Conservation (phyloP, 208 protist genomes). For the Porcisia hertigi region DNA sequence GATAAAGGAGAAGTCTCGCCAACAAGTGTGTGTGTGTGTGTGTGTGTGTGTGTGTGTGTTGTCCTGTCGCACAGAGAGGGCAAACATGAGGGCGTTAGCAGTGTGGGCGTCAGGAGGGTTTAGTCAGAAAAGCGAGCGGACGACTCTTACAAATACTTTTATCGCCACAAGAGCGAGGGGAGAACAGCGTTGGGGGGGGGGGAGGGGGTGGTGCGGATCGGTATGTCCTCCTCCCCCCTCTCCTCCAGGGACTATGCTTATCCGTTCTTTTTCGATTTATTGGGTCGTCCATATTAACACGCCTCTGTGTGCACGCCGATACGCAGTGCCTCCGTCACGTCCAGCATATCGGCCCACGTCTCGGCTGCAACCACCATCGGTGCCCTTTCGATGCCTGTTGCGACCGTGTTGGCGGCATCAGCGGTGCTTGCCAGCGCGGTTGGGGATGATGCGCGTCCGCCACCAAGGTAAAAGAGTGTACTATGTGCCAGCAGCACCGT, state of each 20-base stretch:
- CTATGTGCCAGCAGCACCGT: constrained; percentile 56
- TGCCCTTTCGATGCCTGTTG: neutral
- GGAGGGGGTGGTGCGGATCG: neutral
- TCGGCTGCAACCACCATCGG: constrained; percentile 8
- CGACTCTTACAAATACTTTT: neutral
- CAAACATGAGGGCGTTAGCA: neutral
- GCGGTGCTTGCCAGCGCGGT: neutral
- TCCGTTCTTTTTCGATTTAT: neutral
- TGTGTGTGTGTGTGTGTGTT: too few relatives aligned
- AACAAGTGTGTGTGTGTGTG: too few relatives aligned
- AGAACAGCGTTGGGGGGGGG: neutral
- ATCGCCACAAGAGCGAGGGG: neutral
- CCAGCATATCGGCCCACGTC: constrained; percentile 15
- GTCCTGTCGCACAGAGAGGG: too few relatives aligned
- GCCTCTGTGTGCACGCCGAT: neutral
- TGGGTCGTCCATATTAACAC: neutral
- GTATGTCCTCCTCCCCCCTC: neutral
- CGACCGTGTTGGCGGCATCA: neutral
- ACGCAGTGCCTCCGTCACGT: neutral
- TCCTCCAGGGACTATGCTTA: neutral
- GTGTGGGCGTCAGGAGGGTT: neutral
- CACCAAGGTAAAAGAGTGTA: constrained; percentile 53
- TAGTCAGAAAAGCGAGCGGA: neutral
- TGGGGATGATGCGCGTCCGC: neutral
- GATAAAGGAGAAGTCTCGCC: too few relatives aligned